Base-by-base conservation (phyloP, 2,329 filamentous ascomycete genomes). In the Aspergillus pseudoglaucus region DNA sequence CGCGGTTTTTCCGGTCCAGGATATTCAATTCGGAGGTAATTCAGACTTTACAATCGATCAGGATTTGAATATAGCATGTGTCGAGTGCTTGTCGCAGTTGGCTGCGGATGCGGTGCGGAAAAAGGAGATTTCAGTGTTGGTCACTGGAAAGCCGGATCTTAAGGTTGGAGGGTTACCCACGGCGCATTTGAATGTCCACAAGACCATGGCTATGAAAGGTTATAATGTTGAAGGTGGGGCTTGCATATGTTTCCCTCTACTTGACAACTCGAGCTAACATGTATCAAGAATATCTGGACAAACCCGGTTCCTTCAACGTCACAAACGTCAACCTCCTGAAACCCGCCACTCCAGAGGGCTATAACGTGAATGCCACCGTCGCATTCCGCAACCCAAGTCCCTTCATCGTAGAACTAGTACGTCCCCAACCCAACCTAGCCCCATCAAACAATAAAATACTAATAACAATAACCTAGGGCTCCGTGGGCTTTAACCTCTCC, bases 361-460 rank as follows among this genome's bases (percentile, higher is more conserved):
- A 54, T 23, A 61, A 61, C 15, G 50, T 60, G 25, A 61, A 62
- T 47, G 57, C 59, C n/a, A 61, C 59, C 1, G 49, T 60, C 6
- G 46, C 53, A 7, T 23, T 62, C 12, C 48, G 47, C 10, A 59
- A 59, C 18, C 57, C 59, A 12, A 56, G 49, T 0, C 49, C 51
- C 0, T 59, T 60, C 22, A 54, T 32, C 10, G 48, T 61, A 7
- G 53, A 61, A 38, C 48, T 62, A 54, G 59, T 62, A 52, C n/a
- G 44, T n/a, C 2, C 6, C 12, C 5, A 2, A 6, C 15, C 33
- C 15, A 15, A 22, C 17, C 17, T 15, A 39, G 20, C 9, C n/a
- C 5, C 17, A 8, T 17, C 15, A 17, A n/a, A 39, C 10, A 39
- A 39, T 4, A 22, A 8, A 25, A 2, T 7, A 20, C n/a, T 17